Evolutionary conservation across 208 protist genomes (phyloP), one percentile per base, ranked within the genome.

Genomic region (Herpetomonas samuelpessoai): DNA sequence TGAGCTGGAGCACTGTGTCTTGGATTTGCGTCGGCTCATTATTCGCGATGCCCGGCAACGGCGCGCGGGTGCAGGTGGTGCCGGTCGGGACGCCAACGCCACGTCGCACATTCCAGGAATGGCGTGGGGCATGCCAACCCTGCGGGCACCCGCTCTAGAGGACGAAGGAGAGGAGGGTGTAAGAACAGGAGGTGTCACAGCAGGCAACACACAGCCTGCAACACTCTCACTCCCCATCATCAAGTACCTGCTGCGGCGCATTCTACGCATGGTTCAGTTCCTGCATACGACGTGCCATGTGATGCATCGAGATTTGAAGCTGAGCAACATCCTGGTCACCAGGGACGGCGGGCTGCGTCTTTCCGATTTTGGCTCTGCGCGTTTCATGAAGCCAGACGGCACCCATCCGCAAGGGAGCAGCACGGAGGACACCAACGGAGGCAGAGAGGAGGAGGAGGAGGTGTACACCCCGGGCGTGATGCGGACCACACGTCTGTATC

Each of bases 221-320:
- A n/a, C n/a, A n/a, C 35, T 41, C 9, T 14, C 35, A 41, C 18
- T 83, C 57, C 50, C 75, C 30, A 73, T 92, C 16, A 65, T 93
- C 29, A 79, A 74, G 53, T 93, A 84, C 53, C 60, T 96, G 18
- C 67, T 96, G 69, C 83, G 86, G 0, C 84, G 81, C 19, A 68
- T 93, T 28, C 66, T 93, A 25, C 47, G 72, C 16, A 67, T 92
- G 18, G 67, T 93, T 25, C 58, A 59, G 14, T 91, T 81, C 56
- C 76, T 96, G 19, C 86, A 93, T 61, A 63, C 86, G 22, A 51
- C 82, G 12, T 96, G 89, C 55, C 59, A 60, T 56, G 76, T 96
- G 10, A 48, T 92, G 31, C 91, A 96, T 62, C 73, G 92, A 25
- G 92, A 97, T 66, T 46, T 97, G n/a, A 97, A 97, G 35, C 61